Evolutionary conservation across 768 basidiomycete genomes (phyloP).

Genomic region (Leccinellum rugosiceps): DNA sequence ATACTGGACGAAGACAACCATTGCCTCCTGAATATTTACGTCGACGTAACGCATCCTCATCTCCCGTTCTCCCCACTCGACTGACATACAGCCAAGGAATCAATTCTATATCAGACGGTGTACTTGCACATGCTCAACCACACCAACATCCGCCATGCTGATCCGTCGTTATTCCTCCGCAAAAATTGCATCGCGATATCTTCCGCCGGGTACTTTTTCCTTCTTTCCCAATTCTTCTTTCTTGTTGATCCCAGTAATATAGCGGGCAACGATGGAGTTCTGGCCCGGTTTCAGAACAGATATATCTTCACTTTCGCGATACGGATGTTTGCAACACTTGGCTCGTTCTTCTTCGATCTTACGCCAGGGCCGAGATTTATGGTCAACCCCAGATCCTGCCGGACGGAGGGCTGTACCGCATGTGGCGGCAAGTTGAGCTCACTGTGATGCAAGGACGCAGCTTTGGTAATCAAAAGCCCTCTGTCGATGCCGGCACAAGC

Average conservation of each 20-base stretch:
- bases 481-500: constrained; percentile 25
- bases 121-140: constrained; percentile 70
- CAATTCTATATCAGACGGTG: constrained; percentile 68
- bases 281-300: constrained; percentile 50
- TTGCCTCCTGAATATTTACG: constrained; percentile 68
- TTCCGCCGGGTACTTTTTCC: constrained; percentile 48
- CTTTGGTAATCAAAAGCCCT: constrained; percentile 51
- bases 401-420: constrained; percentile 77
- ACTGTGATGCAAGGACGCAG: constrained; percentile 72
- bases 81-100: constrained; percentile 47
- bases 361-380: constrained; percentile 77
- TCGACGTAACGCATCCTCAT: constrained; percentile 53
- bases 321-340: constrained; percentile 66
- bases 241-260: constrained; percentile 6
- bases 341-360: constrained; percentile 77
- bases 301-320: constrained; percentile 72
- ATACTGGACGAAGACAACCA: constrained; percentile 64
- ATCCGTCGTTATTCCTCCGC: constrained; percentile 72
- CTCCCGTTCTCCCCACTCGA: neutral
- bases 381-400: constrained; percentile 51
- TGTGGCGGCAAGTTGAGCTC: constrained; percentile 83
- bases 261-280: constrained; percentile 65
- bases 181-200: constrained; percentile 75
- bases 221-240: constrained; percentile 1
- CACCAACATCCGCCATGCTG: constrained; percentile 76